These are phyloP conservation scores for Mycena sanguinolenta DNA, from an alignment of 768 basidiomycete species.

Conservation along the genomic window DNA sequence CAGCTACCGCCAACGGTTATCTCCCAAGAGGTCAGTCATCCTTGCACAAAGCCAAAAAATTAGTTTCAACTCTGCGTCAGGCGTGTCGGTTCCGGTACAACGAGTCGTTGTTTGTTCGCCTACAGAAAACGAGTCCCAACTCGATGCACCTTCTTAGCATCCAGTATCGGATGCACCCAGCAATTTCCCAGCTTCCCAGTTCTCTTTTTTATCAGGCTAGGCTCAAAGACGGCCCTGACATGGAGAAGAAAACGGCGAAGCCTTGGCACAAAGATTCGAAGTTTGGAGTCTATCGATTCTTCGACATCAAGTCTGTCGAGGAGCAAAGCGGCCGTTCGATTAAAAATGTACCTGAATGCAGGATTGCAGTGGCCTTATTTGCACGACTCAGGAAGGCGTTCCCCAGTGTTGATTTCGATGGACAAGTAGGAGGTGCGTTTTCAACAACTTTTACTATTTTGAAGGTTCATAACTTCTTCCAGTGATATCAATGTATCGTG, in stretches of 20 bases:
- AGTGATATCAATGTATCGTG: conserved; percentile 95
- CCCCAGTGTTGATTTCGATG: conserved; percentile 57
- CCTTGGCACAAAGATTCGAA: conserved; percentile 87
- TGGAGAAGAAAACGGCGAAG: conserved; percentile 85
- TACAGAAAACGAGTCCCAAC: conserved; percentile 84
- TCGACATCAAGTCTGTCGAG: conserved; percentile 85
- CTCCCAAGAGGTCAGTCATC: conserved; percentile 56
- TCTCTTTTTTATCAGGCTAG: conserved; percentile 86
- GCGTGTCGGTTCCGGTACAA: conserved; percentile 83
- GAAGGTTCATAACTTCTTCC: conserved; percentile 53
- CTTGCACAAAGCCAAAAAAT: not conserved
- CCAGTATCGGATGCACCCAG: conserved; percentile 99
- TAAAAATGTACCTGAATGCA: conserved; percentile 80
- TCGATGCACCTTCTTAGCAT: conserved; percentile 95
- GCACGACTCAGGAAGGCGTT: conserved; percentile 77
- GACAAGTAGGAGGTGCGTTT: conserved; percentile 53
- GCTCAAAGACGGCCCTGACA: conserved; percentile 88
- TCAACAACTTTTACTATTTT: conserved; percentile 50
- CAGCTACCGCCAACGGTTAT: conserved; percentile 93
- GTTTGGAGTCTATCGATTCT: conserved; percentile 91
- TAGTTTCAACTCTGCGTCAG: conserved; percentile 47
- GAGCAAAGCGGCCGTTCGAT: conserved; percentile 76
- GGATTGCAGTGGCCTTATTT: conserved; percentile 84
- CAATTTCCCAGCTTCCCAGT: conserved; percentile 92
- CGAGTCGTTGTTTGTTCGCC: conserved; percentile 92